Evolutionary conservation across 352 stramenopile species (phyloP), one percentile per base, ranked within the genome.

Genomic region (Globisporangium megalacanthum): DNA sequence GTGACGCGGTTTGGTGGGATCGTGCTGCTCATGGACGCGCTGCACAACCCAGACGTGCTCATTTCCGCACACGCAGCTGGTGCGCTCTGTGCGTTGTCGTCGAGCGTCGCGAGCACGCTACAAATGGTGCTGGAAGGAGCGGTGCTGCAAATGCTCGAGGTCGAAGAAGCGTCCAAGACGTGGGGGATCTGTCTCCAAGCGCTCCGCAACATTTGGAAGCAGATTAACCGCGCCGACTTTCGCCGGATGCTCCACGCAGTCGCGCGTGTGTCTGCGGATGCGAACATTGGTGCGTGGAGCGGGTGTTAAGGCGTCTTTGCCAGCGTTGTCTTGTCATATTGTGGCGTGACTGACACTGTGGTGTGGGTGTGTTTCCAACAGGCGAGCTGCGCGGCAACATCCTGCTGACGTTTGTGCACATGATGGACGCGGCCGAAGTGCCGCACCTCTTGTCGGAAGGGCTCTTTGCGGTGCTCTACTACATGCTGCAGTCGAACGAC

Each of bases 101-200:
- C 72, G 29, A 90, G 77, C 51, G 75, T 93, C 10, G 79, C 82
- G 10, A 93, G 79, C 36, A 86, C 82, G 15, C 66, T 95, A 3
- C 86, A 94, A 60, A 90, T 94, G 83, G 83, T 95, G 25, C 65
- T 95, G 3, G 86, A 95, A 67, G 86, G 86, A 54, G 84, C 82
- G n/a, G 86, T 95, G 22, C 61, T 94, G 42, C 83, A 95, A 60
- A 93, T 95, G 82, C 68, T 95, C 17, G 83, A 95, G 53, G 83
- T 94, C 1, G 82, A 92, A 47, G 86, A 94, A 61, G 78, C 67
- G 8, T 69, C 84, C 1, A 75, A 69, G 39, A 88, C 86, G 4
- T 94, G 84, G 86, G 79, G 70, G 0, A 86, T 91, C 61, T 94
- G 83, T 47, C 65, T 94, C 19, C 78, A 89, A 47, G 80, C 83